phyloP scores from a whole-genome alignment of 495 filamentous ascomycete species.

The Aspergillus indologenus region DNA sequence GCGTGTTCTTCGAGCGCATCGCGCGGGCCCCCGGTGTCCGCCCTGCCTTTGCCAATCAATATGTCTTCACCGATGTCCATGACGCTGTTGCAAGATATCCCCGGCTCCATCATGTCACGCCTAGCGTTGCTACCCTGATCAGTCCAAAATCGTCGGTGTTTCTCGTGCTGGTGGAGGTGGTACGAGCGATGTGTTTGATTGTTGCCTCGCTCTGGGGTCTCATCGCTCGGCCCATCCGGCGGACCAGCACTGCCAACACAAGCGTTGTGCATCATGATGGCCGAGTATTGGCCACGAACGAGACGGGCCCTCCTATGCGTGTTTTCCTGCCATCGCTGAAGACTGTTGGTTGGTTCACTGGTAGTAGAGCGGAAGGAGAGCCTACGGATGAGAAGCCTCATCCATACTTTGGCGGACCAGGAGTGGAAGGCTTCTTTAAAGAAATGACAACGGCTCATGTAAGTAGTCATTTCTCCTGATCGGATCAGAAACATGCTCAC shows the following conservation, averaged over 20 bases:
- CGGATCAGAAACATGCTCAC: too few species aligned
- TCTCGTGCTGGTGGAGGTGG: conserved; percentile 41
- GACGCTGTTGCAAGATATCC: conserved; percentile 44
- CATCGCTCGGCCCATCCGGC: conserved; percentile 54
- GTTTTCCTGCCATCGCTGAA: conserved; percentile 56
- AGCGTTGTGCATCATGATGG: conserved; percentile 61
- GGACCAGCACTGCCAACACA: conserved; percentile 65
- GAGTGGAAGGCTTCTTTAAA: conserved; percentile 52
- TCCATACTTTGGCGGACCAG: conserved; percentile 49
- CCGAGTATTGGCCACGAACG: conserved; percentile 61
- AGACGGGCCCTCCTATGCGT: conserved; percentile 64
- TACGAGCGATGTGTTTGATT: conserved; percentile 44
- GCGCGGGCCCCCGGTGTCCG: conserved; percentile 31
- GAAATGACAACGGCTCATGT: conserved; percentile 67
- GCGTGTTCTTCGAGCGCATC: conserved; percentile 51
- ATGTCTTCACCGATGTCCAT: conserved; percentile 61
- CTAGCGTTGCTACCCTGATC: conserved; percentile 60
- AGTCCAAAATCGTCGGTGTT: conserved; percentile 43
- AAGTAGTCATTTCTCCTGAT: background rate
- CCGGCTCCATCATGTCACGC: conserved; percentile 51
- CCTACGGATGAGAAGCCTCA: conserved; percentile 10
- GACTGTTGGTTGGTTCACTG: conserved; percentile 66
- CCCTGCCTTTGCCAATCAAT: conserved; percentile 63
- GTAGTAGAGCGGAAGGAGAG: conserved; percentile 49
- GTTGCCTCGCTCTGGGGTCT: conserved; percentile 53